Evolutionary conservation across 2,329 filamentous ascomycete genomes (phyloP).

Genomic region (Colletotrichum viniferum): DNA sequence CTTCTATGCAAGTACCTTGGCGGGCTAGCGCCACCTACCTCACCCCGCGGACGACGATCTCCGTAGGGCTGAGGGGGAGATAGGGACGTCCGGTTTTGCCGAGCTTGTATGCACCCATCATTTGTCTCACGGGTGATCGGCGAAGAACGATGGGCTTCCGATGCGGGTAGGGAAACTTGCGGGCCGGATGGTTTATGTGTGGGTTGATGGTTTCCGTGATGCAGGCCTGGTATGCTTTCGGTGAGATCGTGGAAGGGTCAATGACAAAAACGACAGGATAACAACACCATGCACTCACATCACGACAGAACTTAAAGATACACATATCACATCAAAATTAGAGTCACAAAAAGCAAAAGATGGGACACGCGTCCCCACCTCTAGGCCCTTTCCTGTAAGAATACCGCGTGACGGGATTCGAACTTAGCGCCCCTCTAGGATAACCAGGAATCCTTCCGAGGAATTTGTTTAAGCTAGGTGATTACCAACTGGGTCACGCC

Average conservation of each 20-base stretch:
- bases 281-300: neutral
- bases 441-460: neutral
- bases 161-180: neutral
- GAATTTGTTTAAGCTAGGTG: neutral
- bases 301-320: neutral
- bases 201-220: neutral
- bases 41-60: conserved; percentile 2
- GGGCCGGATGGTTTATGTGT: neutral
- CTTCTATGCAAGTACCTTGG: neutral
- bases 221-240: neutral
- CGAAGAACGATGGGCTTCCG: neutral
- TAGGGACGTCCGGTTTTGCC: neutral
- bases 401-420: neutral
- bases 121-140: neutral
- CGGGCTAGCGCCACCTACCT: conserved; percentile 7
- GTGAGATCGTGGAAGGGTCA: neutral
- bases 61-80: conserved; percentile 6
- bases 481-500: neutral
- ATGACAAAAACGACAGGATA: neutral
- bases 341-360: neutral
- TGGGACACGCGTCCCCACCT: neutral
- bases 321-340: neutral
- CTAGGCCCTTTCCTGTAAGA: neutral
- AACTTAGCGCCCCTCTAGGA: neutral
- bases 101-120: neutral